Base-by-base conservation (phyloP, 108 stramenopile species). In the Pseudonitzschia multistriata region DNA sequence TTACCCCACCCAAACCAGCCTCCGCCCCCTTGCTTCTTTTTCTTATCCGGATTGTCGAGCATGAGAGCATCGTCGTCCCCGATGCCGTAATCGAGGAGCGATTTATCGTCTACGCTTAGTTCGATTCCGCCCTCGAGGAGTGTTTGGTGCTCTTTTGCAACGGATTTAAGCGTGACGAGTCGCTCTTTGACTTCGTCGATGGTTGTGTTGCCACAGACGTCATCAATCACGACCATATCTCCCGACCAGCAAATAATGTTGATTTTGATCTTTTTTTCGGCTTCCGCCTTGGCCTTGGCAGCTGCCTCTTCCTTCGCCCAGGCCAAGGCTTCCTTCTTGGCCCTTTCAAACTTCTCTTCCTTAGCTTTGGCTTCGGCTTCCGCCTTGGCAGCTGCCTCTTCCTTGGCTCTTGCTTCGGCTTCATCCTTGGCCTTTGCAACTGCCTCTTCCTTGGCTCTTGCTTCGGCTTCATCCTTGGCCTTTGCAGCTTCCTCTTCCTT, bases 11-110 rank as follows among this genome's bases (percentile, higher is more conserved):
- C 17, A 45, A 13, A 13, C 42, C 42, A 45, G 11, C 42, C 42
- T 17, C 42, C 13, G 17, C 42, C 42, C 2, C 42, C 42, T 2
- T 13, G 2, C 37, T 39, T 39, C 17, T 45, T 45, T 17, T 45
- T 45, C 22, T 62, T 62, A 15, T 62, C 61, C 7, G 61, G 61
- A 35, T 62, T 62, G 34, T 31, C 61, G 19, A 62, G 36, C 61
- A 62, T 62, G 7, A 62, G 61, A 8, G 33, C 22, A 37, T 37
- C 61, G 11, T 21, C 33, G 21, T 62, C 24, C 21, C 36, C 13
- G 19, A 62, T 35, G 10, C 21, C 33, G 33, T 37, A 37, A 17
- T 36, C 10, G 3, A 3, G 17, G 15, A 62, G 36, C 2, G 34
- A 6, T 37, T 62, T 35, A 17, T 17, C 15, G 13, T 11, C 4